Percentiles rank a stretch among this genome's conserved stretches.
Conservation (phyloP, 345 rosid species). For the Rhodamnia rubescens region DNA sequence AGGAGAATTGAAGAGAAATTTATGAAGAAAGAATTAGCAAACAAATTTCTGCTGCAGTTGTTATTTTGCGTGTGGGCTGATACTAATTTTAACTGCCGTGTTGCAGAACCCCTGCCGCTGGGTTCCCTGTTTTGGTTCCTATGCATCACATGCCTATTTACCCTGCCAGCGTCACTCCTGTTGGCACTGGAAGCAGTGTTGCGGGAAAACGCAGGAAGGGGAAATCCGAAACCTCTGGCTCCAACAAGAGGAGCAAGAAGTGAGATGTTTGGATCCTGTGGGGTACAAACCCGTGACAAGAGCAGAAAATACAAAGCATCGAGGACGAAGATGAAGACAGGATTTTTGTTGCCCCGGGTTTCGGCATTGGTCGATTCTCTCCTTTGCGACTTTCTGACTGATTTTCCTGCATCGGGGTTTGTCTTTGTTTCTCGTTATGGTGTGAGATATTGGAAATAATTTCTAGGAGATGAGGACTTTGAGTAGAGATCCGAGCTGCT, state of each 20-base stretch:
- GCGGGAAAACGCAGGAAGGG: conserved; percentile 25
- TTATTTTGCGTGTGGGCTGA: neutral
- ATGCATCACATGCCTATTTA: conserved; percentile 69
- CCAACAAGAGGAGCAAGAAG: conserved; percentile 56
- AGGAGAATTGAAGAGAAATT: neutral
- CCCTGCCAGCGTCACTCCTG: conserved; percentile 22
- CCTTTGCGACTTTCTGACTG: neutral
- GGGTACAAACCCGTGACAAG: conserved; percentile 1
- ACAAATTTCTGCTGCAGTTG: neutral
- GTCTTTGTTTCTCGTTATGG: neutral
- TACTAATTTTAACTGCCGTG: neutral
- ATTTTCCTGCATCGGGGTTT: neutral
- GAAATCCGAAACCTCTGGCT: conserved; percentile 24
- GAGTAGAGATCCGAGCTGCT: neutral
- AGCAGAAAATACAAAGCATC: conserved; percentile 65
- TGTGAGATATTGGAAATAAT: neutral
- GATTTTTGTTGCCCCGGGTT: neutral
- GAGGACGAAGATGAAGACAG: conserved; percentile 42
- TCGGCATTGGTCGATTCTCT: neutral
- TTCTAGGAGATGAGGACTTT: neutral
- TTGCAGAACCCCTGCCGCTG: conserved; percentile 99
- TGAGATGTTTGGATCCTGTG: conserved; percentile 2
- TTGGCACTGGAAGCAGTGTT: conserved; percentile 20
- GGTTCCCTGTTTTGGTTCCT: conserved; percentile 99
- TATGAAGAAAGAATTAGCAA: neutral